Conservation (phyloP, 352 stramenopile species). For the Pseudoperonospora humuli region DNA sequence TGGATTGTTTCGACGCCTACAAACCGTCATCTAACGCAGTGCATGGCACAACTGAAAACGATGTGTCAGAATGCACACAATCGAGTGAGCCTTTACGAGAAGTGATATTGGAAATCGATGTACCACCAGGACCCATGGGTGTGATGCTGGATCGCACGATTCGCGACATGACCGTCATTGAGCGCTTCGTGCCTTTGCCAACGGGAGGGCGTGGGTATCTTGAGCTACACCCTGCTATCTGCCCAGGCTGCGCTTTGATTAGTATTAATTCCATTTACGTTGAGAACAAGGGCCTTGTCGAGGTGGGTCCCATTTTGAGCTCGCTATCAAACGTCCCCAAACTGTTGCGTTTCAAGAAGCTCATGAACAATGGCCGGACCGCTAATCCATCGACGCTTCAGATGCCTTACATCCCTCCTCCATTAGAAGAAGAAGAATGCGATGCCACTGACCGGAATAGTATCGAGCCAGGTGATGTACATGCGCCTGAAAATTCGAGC, state of each 20-base stretch:
- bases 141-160: slow-evolving; percentile 78
- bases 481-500: slow-evolving; percentile 6
- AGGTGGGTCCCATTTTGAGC: slow-evolving; percentile 63
- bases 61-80: slow-evolving; percentile 13
- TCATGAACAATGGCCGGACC: slow-evolving; percentile 62
- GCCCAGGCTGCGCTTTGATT: slow-evolving; percentile 64
- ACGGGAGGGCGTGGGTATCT: slow-evolving; percentile 63
- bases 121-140: slow-evolving; percentile 73
- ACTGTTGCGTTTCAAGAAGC: slow-evolving; percentile 80
- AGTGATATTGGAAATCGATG: slow-evolving; percentile 75
- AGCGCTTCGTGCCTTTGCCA: slow-evolving; percentile 65
- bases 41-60: slow-evolving; percentile 2
- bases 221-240: slow-evolving; percentile 74
- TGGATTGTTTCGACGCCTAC: slow-evolving; percentile 33
- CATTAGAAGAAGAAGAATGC: slow-evolving; percentile 33
- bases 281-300: slow-evolving; percentile 58
- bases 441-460: slow-evolving; percentile 16
- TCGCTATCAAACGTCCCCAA: slow-evolving; percentile 48
- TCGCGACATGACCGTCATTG: slow-evolving; percentile 68
- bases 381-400: slow-evolving; percentile 67
- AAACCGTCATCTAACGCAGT: slow-evolving; percentile 21
- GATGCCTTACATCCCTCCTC: slow-evolving; percentile 60
- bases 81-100: slow-evolving; percentile 53
- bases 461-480: slow-evolving; percentile 18
- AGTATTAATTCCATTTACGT: slow-evolving; percentile 74